Percentiles rank a stretch among this genome's conserved stretches.
phyloP scores from a whole-genome alignment of 495 filamentous ascomycete genomes.

The Trichoderma asperelloides region DNA sequence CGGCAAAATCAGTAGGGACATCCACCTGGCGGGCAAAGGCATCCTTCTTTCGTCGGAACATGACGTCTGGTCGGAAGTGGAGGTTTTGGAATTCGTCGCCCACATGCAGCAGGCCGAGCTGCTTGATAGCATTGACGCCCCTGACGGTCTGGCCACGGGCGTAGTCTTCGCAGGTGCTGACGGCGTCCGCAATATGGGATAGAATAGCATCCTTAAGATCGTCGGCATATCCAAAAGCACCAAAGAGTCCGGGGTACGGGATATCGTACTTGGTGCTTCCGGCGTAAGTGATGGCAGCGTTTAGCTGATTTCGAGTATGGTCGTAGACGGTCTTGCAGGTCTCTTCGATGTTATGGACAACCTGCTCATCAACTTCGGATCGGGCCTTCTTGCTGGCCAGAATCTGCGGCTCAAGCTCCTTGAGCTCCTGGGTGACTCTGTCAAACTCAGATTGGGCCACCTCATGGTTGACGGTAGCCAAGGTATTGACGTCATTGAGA shows the following conservation, averaged over 20 bases:
- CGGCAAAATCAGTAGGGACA: slow-evolving; percentile 76
- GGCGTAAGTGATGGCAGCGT: slow-evolving; percentile 59
- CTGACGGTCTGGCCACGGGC: slow-evolving; percentile 68
- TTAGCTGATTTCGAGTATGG: slow-evolving; percentile 65
- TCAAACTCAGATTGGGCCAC: slow-evolving; percentile 80
- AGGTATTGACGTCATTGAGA: slow-evolving; percentile 68
- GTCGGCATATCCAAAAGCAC: slow-evolving; percentile 86
- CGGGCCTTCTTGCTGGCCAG: slow-evolving; percentile 77
- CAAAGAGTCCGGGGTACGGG: slow-evolving; percentile 75
- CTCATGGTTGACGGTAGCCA: slow-evolving; percentile 82
- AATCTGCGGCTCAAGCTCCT: slow-evolving; percentile 74
- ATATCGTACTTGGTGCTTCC: slow-evolving; percentile 72
- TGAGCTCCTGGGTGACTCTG: slow-evolving; percentile 68
- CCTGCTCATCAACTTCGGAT: slow-evolving; percentile 68
- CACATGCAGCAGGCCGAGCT: slow-evolving; percentile 78
- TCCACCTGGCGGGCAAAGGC: slow-evolving; percentile 74
- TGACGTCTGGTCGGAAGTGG: slow-evolving; percentile 78
- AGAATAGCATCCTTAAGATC: slow-evolving; percentile 89
- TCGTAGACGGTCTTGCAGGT: slow-evolving; percentile 79
- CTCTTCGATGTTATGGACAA: slow-evolving; percentile 73
- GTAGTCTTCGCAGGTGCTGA: slow-evolving; percentile 72
- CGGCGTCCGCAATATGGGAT: slow-evolving; percentile 68
- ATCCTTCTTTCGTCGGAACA: slow-evolving; percentile 81
- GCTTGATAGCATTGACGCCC: slow-evolving; percentile 81
- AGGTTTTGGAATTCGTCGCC: slow-evolving; percentile 77